These are phyloP conservation scores for Candida freyschussii DNA, from an alignment of 1,139 yeast genomes.

Conservation along the genomic window DNA sequence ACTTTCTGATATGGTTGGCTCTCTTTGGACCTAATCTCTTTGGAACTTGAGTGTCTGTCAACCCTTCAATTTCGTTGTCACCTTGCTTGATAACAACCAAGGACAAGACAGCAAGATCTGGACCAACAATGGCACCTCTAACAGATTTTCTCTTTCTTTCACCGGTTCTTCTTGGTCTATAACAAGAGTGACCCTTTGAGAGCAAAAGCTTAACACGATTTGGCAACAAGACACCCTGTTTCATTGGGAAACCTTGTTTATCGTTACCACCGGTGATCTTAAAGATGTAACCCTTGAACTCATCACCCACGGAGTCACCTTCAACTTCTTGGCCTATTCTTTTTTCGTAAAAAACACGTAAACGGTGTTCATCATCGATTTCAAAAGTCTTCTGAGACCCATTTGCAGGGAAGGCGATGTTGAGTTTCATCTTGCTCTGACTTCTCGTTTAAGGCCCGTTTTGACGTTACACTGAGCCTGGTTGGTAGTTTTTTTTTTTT, in stretches of 20 bases:
- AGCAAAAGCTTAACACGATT: slow-evolving; percentile 97
- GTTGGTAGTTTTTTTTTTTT: no score
- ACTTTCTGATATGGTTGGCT: slow-evolving; percentile 99
- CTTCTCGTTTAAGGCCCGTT: no score
- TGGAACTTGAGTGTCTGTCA: slow-evolving; percentile 92
- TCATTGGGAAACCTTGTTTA: slow-evolving; percentile 99
- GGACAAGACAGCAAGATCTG: slow-evolving; percentile 94
- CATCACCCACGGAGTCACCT: slow-evolving; percentile 97
- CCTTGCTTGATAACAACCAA: slow-evolving; percentile 96
- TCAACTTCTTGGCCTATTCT: slow-evolving; percentile 99
- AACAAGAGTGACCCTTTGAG: slow-evolving; percentile 94
- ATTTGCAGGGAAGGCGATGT: slow-evolving; percentile 99
- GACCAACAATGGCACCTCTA: slow-evolving; percentile 98
- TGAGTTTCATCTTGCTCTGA: slow-evolving; percentile 52
- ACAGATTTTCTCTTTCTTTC: slow-evolving; percentile 99
- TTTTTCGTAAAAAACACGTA: slow-evolving; percentile 98
- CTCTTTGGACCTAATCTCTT: slow-evolving; percentile 99
- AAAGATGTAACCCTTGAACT: slow-evolving; percentile 99
- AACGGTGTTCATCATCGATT: slow-evolving; percentile 98
- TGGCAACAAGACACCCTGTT: slow-evolving; percentile 99
- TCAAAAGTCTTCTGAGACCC: slow-evolving; percentile 99
- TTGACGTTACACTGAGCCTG: no score
- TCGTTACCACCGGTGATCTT: slow-evolving; percentile 99
- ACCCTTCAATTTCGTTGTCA: slow-evolving; percentile 91
- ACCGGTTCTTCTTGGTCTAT: slow-evolving; percentile 99